Evolutionary conservation across 78 protist species (phyloP), one percentile per base, ranked within the genome.

Genomic region (Dictyostelium intermedium): DNA sequence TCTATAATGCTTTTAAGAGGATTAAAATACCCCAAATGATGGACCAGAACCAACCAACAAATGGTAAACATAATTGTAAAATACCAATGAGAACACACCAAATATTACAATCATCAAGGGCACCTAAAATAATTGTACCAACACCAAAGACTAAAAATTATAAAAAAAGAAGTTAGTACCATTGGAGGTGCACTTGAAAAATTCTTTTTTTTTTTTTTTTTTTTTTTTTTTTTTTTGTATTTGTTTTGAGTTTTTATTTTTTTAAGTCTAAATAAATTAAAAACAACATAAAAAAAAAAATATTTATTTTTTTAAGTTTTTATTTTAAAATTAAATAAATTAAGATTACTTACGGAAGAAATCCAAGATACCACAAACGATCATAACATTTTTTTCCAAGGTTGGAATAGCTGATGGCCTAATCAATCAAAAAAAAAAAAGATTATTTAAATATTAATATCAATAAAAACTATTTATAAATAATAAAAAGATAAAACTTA

Each of bases 51-150:
- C 92, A 85, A 50, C 39, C 34, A 50, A 79, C 39, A 0, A 27
- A 27, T 69, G 53, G 30, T 35, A 76, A 20, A 76, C 92, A 37
- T 27, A 85, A 35, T 80, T 89, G 93, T 27, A 89, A 50, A 47
- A 89, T 69, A 47, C 93, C 93, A 56, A 89, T 89, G 45, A 89
- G 2, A 27, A 89, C 93, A 80, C 93, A 89, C 93, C 93, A 89
- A 37, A 89, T 37, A 32, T 89, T 89, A 60, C 93, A 89, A 80
- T 89, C 82, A 80, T 89, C 93, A 20, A 89, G 72, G 6, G 84
- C 93, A 66, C 93, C 93, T 32, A 89, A 61, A 70, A 89, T 89
- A 23, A 85, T 85, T 27, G 92, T 85, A 39, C 84, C 84, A 79
- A 87, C 50, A 47, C 93, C 93, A 32, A 89, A 89, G 1, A 89